Base-by-base conservation (phyloP, 2,329 filamentous ascomycete genomes). In the Fusarium metavorans region DNA sequence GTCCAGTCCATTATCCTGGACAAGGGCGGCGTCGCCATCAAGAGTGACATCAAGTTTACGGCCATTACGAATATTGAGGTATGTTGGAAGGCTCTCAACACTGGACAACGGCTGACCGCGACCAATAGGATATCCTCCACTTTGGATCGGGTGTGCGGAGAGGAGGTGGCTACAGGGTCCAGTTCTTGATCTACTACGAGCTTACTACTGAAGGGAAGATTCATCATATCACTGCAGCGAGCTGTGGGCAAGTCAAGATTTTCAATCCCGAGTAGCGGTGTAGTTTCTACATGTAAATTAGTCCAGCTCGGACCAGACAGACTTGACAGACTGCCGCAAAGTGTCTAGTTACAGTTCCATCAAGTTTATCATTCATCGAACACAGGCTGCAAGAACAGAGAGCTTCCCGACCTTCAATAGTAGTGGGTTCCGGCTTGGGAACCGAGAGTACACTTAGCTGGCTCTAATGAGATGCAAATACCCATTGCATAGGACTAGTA, bases 181-280 rank as follows among this genome's bases (percentile, higher is more conserved):
- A 56, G 50, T 56, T 56, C 20, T 56, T 56, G 30, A 56, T 56
- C 30, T 56, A 56, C 27, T 56, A 56, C 50, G 50, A 56, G 32
- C 50, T 56, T 14, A 56, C 50, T 27, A 27, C 50, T n/a, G 27
- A 56, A 56, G 50, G 50, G 27, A 56, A 56, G 50, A 56, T 56
- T 34, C 50, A 56, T 56, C 27, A 30, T 27, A 34, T 56, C 16
- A 56, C 50, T n/a, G 50, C 50, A 56, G 50, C 50, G n/a, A 56
- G 50, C 50, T 56, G 20, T 56, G 50, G 50, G 18, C 50, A 23
- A 27, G 50, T 9, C 50, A 56, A 56, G 50, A 56, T 56, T 30
- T 34, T 56, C 50, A 56, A 56, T 27, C 50, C 50, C 27, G 14
- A 23, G 18, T 56, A 30, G 25, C 16, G 50, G 30, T 18, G 25